Evolutionary conservation across 805 yeast species (phyloP), one percentile per base, ranked within the genome.

Genomic region (Komagataella pastoris): DNA sequence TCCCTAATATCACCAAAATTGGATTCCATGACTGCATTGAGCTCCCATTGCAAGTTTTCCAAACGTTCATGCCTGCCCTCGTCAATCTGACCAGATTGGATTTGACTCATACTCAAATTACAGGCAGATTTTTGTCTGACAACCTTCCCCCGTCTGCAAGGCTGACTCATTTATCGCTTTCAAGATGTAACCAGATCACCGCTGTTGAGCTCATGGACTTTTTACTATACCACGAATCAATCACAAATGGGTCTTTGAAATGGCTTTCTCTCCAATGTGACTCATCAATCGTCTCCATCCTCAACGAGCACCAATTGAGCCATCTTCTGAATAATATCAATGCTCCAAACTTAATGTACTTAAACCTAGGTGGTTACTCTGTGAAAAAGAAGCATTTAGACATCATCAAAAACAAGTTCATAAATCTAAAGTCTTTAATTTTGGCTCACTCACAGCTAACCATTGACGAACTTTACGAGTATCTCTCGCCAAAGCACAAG

Each of bases 1-100:
- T 53, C 50, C 52, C 57, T 24, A 59, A 58, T 43, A 57, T 68
- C 56, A 60, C 75, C 58, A 71, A 77, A 53, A 59, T 90, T 8
- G 87, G 95, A 0, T 78, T 90, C 60, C 96, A 89, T 66, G 96
- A 88, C 60, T 90, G 97, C 64, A 82, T 93, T 2, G 88, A 86
- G 56, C 69, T 89, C 44, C 75, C 87, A 3, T 65, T 77, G 5
- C 72, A 71, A n/a, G 74, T 75, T 0, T 77, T 85, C 52, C 71
- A 71, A 23, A 74, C 73, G 50, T 62, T 86, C 10, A 68, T 90
- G 24, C 83, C 85, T 1, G 76, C 73, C 49, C 67, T 83, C 48
- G 67, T 71, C 23, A 69, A 73, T 53, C 66, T 89, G 50, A 77
- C 79, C 55, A 77, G 88, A 55, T 68, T 89, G 30, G 97, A 89